phyloP scores from a whole-genome alignment of 305 asterid species.

The Solanum hybrid region DNA sequence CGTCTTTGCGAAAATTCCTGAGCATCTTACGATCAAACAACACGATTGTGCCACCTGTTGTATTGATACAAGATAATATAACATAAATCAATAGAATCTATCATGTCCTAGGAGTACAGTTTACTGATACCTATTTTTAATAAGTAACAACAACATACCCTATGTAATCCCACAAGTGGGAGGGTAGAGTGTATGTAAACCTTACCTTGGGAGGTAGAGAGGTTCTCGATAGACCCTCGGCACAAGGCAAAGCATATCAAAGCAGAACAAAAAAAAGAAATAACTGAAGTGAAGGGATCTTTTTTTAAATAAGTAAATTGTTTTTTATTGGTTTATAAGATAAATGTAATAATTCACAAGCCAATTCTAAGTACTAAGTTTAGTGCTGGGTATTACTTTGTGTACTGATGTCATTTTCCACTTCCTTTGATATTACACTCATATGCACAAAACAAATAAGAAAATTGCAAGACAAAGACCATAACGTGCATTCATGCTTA shows the following conservation, averaged over 20 bases:
- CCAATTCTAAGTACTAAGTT: not conserved
- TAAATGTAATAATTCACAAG: not conserved
- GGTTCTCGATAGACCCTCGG: not conserved
- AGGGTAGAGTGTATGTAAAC: not conserved
- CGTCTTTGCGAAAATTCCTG: slow-evolving; percentile 93
- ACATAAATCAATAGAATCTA: not conserved
- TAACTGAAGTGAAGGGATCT: not conserved
- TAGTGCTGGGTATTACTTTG: not conserved
- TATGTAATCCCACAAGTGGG: not conserved
- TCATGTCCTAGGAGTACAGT: not conserved
- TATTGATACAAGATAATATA: slow-evolving; percentile 7
- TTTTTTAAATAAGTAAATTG: not conserved
- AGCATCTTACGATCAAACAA: slow-evolving; percentile 96
- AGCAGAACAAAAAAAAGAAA: not conserved
- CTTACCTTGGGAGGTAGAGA: not conserved
- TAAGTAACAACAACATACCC: not conserved
- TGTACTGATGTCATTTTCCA: slow-evolving; percentile 1
- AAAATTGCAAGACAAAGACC: slow-evolving; percentile 1
- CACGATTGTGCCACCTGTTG: slow-evolving; percentile 83
- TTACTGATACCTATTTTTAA: not conserved
- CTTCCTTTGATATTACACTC: not conserved
- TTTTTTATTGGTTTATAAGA: not conserved
- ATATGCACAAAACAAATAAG: not conserved
- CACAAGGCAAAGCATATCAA: not conserved
- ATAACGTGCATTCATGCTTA: not conserved